Conservation (phyloP, 2,329 filamentous ascomycete genomes). For the Phyllosticta citriasiana region DNA sequence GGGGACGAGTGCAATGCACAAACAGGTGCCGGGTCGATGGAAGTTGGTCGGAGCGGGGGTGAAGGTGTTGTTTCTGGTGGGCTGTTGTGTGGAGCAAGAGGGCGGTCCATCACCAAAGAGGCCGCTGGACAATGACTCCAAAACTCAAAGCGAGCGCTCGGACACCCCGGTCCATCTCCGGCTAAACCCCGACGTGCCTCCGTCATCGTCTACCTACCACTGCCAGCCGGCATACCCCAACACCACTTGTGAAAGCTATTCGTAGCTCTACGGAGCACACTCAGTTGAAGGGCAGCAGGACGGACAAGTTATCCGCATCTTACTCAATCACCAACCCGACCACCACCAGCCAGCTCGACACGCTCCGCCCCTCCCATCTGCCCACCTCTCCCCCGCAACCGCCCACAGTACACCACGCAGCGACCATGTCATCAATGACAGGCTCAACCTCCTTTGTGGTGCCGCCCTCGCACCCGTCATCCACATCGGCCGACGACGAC, state of each 20-base stretch:
- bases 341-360: not conserved
- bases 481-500: conserved; percentile 29
- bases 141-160: not conserved
- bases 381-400: not conserved
- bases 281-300: not conserved
- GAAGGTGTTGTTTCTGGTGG: conserved; percentile 2
- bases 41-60: not conserved
- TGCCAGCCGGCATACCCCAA: not conserved
- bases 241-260: not conserved
- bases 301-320: not conserved
- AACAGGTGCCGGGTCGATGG: not conserved
- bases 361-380: not conserved
- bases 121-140: conserved; percentile 7
- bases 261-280: not conserved
- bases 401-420: not conserved
- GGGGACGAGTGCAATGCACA: not conserved
- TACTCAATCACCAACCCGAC: not conserved
- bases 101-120: not conserved
- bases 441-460: conserved; percentile 29
- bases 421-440: conserved; percentile 24
- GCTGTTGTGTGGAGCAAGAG: conserved; percentile 3
- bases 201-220: not conserved
- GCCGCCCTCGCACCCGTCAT: conserved; percentile 13
- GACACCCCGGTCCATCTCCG: not conserved
- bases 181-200: not conserved